Base-by-base conservation (phyloP, 2,329 filamentous ascomycete species). In the Tolypocladium album region DNA sequence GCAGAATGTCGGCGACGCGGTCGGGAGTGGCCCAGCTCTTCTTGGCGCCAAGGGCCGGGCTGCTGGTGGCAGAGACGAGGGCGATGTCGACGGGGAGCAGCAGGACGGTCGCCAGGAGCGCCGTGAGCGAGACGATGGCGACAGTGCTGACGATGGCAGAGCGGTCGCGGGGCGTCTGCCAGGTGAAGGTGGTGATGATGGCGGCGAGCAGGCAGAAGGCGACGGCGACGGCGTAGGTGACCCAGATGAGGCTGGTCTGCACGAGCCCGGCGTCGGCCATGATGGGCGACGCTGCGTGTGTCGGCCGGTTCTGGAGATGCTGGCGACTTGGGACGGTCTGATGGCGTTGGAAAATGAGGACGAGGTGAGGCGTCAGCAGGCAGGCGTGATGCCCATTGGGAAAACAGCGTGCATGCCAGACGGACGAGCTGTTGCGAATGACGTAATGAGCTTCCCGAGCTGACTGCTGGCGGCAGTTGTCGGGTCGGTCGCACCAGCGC, bases 61-160 rank as follows among this genome's bases (percentile, higher is more conserved):
- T 87, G 17, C 86, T 88, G 0, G 94, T 99, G 8, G 92, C 91
- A 2, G 93, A 97, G 56, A 97, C 88, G 66, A 99, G 84, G 13
- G 94, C 94, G 66, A 97, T 91, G 73, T 99, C 94, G 72, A 97
- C 93, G 31, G 94, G 94, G 36, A 97, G 85, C 27, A 99, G 84
- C 40, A 99, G 83, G 36, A 97, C 87, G 1, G 94, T 99, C 17
- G 94, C 94, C 59, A 99, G 85, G 38, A 99, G 83, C 11, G 89
- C 84, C 12, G 92, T 92, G 55, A 96, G 82, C 59, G 92, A 94
- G 74, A 97, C 78, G 67, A 96, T 92, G 72, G 90, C 90, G 67
- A 97, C 88, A 58, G 86, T 80, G 61, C 88, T 96, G 62, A 97
- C 91, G 56, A 88, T 81, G 45, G 85, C 83, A 27, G 91, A 94